These are phyloP conservation scores for Rutstroemia sp. DNA, from an alignment of 2,329 filamentous ascomycete genomes.

Conservation along the genomic window DNA sequence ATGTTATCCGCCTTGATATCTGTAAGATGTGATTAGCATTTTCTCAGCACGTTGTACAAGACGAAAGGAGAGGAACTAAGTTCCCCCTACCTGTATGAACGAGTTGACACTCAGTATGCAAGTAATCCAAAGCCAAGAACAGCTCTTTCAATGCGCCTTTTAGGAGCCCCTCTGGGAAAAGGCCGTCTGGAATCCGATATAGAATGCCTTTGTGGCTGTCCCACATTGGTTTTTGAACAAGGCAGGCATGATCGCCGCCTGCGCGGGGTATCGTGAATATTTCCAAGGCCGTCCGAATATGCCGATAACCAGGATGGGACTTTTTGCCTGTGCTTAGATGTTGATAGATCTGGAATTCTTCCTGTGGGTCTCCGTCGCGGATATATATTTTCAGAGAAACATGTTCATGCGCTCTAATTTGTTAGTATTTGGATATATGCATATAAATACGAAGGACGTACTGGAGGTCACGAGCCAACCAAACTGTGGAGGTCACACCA, in stretches of 20 bases:
- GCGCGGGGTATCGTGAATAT: neutral
- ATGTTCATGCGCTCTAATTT: conserved; percentile 1
- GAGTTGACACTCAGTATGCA: conserved; percentile 94
- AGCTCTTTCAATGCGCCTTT: conserved; percentile 98
- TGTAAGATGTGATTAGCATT: conserved; percentile 12
- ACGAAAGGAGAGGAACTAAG: neutral
- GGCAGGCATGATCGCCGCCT: conserved; percentile 15
- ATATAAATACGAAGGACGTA: neutral
- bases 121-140: conserved; percentile 84
- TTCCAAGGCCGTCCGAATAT: conserved; percentile 22
- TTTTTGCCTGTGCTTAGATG: conserved; percentile 26
- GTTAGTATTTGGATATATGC: neutral
- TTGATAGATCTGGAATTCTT: conserved; percentile 37
- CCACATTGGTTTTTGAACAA: conserved; percentile 37
- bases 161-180: conserved; percentile 45
- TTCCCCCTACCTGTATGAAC: conserved; percentile 70
- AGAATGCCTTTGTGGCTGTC: conserved; percentile 33
- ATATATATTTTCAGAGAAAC: conserved; percentile 13
- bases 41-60: neutral
- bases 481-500: conserved; percentile 16
- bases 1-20: conserved; percentile 42
- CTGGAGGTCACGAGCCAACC: conserved; percentile 15
- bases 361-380: neutral
- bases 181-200: conserved; percentile 12
- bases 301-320: conserved; percentile 29